Evolutionary conservation across 164 flowering plant genomes (phyloP).

Genomic region (Vitis labrusca): DNA sequence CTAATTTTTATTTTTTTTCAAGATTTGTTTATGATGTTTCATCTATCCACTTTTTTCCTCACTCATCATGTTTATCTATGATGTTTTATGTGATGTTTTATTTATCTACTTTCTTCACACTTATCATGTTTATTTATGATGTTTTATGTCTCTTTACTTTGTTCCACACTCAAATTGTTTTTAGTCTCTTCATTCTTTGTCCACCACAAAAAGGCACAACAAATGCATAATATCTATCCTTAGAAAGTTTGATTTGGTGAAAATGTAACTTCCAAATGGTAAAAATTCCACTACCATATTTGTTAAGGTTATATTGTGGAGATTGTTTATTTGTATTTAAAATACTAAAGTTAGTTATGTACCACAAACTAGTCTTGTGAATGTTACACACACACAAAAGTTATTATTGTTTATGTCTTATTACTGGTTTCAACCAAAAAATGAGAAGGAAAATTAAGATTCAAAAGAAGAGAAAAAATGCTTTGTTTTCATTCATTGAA

Average conservation of each 20-base stretch:
- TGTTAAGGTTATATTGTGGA: background rate
- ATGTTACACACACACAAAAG: too few relatives aligned
- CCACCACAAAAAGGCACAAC: constrained; percentile 20
- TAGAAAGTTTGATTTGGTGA: constrained; percentile 31
- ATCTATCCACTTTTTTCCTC: too few relatives aligned
- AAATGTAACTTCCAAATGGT: constrained; percentile 53
- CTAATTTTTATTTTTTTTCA: too few relatives aligned
- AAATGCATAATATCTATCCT: constrained; percentile 30
- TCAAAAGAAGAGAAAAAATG: too few relatives aligned
- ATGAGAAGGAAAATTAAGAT: too few relatives aligned
- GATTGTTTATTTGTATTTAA: background rate
- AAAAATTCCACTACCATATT: constrained; percentile 10
- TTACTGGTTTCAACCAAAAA: too few relatives aligned
- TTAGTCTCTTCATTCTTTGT: constrained; percentile 40
- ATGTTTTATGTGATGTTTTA: too few relatives aligned
- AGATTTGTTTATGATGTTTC: too few relatives aligned
- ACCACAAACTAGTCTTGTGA: background rate
- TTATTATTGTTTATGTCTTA: too few relatives aligned
- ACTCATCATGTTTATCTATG: too few relatives aligned
- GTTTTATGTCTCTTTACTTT: background rate
- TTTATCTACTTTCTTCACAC: background rate
- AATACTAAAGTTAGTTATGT: background rate
- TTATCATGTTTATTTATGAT: background rate
- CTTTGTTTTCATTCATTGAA: too few relatives aligned
- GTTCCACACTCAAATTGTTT: constrained; percentile 1